These are phyloP conservation scores for Trametes sp. DNA, from an alignment of 1,284 basidiomycete genomes.

Conservation along the genomic window DNA sequence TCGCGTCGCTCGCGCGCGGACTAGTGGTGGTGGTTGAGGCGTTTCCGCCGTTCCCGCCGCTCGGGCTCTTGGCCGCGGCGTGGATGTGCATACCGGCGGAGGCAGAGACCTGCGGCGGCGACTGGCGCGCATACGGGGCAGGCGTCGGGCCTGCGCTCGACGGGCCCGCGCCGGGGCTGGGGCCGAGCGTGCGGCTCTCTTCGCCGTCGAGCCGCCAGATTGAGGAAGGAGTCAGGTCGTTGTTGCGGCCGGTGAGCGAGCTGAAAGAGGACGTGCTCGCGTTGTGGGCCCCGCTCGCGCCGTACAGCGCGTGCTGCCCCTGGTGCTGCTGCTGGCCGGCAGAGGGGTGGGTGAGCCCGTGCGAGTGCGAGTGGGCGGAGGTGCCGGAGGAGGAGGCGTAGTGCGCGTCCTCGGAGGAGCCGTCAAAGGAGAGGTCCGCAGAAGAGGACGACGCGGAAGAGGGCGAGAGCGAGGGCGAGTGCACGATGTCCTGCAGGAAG, in stretches of 20 bases:
- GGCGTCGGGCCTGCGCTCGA: too few species aligned
- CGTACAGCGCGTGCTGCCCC: constrained; percentile 12
- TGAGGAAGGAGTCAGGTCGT: constrained; percentile 24
- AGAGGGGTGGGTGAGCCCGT: neutral
- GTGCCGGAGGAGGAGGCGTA: constrained; percentile 27
- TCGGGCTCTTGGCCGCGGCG: neutral
- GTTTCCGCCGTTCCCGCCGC: too few species aligned
- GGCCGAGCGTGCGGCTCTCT: constrained; percentile 55
- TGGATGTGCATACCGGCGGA: neutral
- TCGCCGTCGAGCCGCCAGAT: constrained; percentile 75
- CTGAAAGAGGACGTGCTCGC: constrained; percentile 18
- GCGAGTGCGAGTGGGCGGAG: constrained; percentile 12
- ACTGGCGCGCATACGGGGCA: constrained; percentile 2
- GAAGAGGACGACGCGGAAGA: constrained; percentile 61
- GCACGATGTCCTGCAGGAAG: constrained; percentile 76
- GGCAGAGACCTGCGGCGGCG: neutral
- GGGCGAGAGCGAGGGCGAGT: constrained; percentile 67
- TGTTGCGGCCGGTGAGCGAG: constrained; percentile 17
- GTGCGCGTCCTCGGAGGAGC: constrained; percentile 59
- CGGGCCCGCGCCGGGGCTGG: neutral
- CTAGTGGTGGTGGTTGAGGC: neutral
- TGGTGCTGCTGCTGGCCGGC: constrained; percentile 9
- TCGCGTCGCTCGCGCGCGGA: constrained; percentile 18
- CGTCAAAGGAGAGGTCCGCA: constrained; percentile 67
- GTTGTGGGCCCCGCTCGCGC: constrained; percentile 1